These are phyloP conservation scores for Umbelopsis sp. DNA, from an alignment of 192 early-diverging fungal species.

Conservation along the genomic window DNA sequence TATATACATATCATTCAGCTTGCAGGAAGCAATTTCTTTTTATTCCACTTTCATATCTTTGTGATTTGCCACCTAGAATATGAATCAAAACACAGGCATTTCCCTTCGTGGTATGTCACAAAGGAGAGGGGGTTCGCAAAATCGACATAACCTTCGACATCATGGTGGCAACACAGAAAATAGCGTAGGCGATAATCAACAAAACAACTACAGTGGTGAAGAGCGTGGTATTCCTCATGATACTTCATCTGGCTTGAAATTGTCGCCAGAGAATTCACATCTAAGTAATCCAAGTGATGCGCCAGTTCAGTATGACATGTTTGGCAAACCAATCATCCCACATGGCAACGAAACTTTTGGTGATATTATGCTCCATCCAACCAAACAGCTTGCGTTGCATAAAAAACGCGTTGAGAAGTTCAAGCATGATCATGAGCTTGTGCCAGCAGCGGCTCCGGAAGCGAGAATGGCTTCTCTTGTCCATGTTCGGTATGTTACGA, in stretches of 20 bases:
- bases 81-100: constrained; percentile 4
- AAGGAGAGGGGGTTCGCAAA: not conserved
- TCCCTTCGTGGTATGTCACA: not conserved
- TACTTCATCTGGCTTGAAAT: not conserved
- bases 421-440: constrained; percentile 29
- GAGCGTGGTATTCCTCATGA: not conserved
- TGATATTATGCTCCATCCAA: constrained; percentile 35
- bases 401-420: constrained; percentile 24
- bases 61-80: not conserved
- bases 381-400: constrained; percentile 28
- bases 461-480: not conserved
- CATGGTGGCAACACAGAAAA: not conserved
- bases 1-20: not conserved
- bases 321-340: constrained; percentile 22
- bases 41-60: not conserved
- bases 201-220: not conserved
- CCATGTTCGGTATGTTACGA: not conserved
- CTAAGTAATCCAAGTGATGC: not conserved
- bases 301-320: constrained; percentile 26
- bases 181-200: not conserved
- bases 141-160: not conserved
- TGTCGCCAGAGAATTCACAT: not conserved
- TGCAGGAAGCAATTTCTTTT: not conserved
- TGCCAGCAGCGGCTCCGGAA: constrained; percentile 19
- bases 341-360: constrained; percentile 41